phyloP scores from a whole-genome alignment of 768 basidiomycete genomes.

The Tephrocybe sp. region DNA sequence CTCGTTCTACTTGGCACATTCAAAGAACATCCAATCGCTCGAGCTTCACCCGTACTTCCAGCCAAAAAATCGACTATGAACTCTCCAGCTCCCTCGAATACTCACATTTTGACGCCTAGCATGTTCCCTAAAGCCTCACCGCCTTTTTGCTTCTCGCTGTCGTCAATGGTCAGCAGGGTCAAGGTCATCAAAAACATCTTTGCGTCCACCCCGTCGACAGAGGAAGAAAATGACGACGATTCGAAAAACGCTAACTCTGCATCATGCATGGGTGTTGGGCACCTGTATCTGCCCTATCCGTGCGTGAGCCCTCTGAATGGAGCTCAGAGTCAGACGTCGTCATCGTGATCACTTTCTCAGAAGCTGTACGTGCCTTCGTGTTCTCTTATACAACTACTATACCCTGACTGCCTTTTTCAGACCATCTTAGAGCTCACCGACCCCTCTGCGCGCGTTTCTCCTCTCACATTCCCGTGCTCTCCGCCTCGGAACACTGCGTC shows the following conservation, averaged over 20 bases:
- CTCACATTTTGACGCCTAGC: too few relatives aligned
- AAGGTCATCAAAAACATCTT: constrained; percentile 45
- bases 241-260: constrained; percentile 34
- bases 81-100: too few relatives aligned
- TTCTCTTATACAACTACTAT: background rate
- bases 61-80: too few relatives aligned
- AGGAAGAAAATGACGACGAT: constrained; percentile 19
- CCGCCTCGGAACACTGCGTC: constrained; percentile 62
- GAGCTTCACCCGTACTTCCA: too few relatives aligned
- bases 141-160: too few relatives aligned
- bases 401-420: constrained; percentile 20
- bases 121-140: too few relatives aligned
- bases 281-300: constrained; percentile 56
- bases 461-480: constrained; percentile 72
- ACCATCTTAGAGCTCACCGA: constrained; percentile 26
- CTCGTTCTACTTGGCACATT: too few relatives aligned
- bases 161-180: too few relatives aligned
- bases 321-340: constrained; percentile 31
- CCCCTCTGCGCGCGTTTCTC: constrained; percentile 52
- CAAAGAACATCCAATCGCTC: too few relatives aligned
- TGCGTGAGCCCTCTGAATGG: constrained; percentile 47
- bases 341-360: constrained; percentile 41
- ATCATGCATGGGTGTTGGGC: constrained; percentile 64
- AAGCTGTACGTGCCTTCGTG: constrained; percentile 39
- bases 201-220: constrained; percentile 9